Base-by-base conservation (phyloP, 1,139 yeast species). In the Martiniozyma asiatica region DNA sequence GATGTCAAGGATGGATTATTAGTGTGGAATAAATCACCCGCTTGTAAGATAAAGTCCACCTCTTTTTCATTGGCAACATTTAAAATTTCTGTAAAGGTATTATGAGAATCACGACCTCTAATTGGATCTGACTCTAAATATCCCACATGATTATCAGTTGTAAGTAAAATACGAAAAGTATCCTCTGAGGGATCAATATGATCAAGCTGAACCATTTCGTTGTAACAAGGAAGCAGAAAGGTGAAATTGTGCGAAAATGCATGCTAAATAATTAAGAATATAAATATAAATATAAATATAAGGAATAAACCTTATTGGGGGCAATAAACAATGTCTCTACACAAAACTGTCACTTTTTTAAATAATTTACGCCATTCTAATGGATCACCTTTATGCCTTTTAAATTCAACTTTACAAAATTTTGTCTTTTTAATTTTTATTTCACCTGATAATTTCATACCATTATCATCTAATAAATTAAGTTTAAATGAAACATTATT, bases 91-190 rank as follows among this genome's bases (percentile, higher is more conserved):
- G 80, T 73, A 48, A 89, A 89, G 0, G 95, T 81, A 32, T 56
- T 65, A 77, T 94, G 80, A 1, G 94, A 72, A 50, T 89, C 99
- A 44, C 81, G 79, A 2, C 96, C 94, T 18, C 94, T 65, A 8
- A 89, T 74, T 1, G 94, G 89, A 50, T 89, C 98, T 26, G 69
- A 68, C 49, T 89, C 98, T 37, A 74, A 73, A 50, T 76, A 87
- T 2, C 99, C 99, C 19, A 89, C 94, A 61, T 89, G 99, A 50
- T 89, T 89, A 48, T 89, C 99, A 1, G 98, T 85, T 2, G 98
- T 85, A 14, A 89, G 56, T 22, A 89, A 68, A 14, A 89, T 68
- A 25, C 82, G 58, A 12, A 87, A 70, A 1, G 94, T 82, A 50
- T 56, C 60, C 13, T 64, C 64, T 2, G 73, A 74, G 3, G 55